A percentile compares a stretch with the other conserved stretches of the same genome.
Conservation (phyloP, 164 flowering plant species). For the Saururus chinensis region DNA sequence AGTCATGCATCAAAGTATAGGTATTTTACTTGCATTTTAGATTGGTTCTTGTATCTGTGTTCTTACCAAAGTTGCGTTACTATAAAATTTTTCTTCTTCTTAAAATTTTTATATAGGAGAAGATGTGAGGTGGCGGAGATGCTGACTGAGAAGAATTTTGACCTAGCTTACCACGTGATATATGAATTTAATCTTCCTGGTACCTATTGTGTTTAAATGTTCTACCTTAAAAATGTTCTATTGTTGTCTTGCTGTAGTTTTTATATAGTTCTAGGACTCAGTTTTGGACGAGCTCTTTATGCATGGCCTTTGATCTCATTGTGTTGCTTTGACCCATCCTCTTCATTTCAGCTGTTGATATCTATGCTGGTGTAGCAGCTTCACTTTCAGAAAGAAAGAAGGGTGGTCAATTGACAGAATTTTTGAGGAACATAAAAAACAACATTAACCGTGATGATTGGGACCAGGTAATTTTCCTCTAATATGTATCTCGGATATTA, state of each 20-base stretch:
- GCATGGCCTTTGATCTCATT: not conserved
- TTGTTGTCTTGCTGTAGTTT: not conserved
- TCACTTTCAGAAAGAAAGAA: slow-evolving; percentile 94
- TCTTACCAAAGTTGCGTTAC: not conserved
- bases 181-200: slow-evolving; percentile 90
- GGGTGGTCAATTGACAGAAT: slow-evolving; percentile 86
- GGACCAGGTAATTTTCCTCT: slow-evolving; percentile 63
- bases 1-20: too few species aligned
- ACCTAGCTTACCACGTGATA: slow-evolving; percentile 85
- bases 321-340: too few species aligned
- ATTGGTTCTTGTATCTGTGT: not conserved
- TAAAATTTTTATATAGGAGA: slow-evolving; percentile 40
- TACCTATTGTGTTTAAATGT: slow-evolving; percentile 13
- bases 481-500: too few species aligned
- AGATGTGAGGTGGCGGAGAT: slow-evolving; percentile 94
- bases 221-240: not conserved
- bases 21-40: too few species aligned
- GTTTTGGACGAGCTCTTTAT: not conserved
- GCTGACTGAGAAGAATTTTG: slow-evolving; percentile 87
- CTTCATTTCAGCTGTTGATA: slow-evolving; percentile 72
- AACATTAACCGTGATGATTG: slow-evolving; percentile 87
- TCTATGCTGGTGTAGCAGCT: slow-evolving; percentile 96
- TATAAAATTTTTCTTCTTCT: not conserved
- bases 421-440: slow-evolving; percentile 85
- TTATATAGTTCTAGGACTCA: not conserved